phyloP scores from a whole-genome alignment of 106 monocot species.

The Dioscorea dumetorum region DNA sequence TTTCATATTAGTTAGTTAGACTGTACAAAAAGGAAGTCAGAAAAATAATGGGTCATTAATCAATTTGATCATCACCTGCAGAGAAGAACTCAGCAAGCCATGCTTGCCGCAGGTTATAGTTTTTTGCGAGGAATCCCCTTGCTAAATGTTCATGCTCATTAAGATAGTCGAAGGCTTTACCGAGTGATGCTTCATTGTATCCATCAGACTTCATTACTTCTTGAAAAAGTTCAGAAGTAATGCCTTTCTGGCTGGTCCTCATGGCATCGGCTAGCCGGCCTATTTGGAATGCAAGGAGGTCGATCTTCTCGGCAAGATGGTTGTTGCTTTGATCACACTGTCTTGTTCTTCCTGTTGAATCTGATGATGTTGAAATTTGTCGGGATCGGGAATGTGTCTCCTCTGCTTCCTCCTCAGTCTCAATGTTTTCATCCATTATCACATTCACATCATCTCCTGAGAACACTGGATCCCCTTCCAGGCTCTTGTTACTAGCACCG shows the following conservation, averaged over 20 bases:
- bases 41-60: too few species aligned
- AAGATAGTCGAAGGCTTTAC: constrained; percentile 25
- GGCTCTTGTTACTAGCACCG: background rate
- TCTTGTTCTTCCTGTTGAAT: constrained; percentile 12
- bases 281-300: constrained; percentile 15
- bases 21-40: too few species aligned
- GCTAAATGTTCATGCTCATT: constrained; percentile 15
- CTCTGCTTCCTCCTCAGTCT: constrained; percentile 9
- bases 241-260: constrained; percentile 9
- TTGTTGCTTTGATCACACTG: constrained; percentile 5
- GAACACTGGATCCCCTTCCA: constrained; percentile 1
- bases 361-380: constrained; percentile 15
- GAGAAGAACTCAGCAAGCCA: constrained; percentile 26
- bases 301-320: constrained; percentile 11
- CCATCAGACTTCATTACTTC: constrained; percentile 26
- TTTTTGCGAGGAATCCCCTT: constrained; percentile 21
- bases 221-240: constrained; percentile 15
- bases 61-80: background rate
- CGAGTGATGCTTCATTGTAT: constrained; percentile 16
- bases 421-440: constrained; percentile 15
- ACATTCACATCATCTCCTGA: constrained; percentile 13
- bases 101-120: constrained; percentile 18
- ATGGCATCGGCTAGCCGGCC: constrained; percentile 23
- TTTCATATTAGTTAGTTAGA: too few species aligned
- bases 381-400: constrained; percentile 11